phyloP scores from a whole-genome alignment of 768 basidiomycete species.

The Termitomyces sp. region DNA sequence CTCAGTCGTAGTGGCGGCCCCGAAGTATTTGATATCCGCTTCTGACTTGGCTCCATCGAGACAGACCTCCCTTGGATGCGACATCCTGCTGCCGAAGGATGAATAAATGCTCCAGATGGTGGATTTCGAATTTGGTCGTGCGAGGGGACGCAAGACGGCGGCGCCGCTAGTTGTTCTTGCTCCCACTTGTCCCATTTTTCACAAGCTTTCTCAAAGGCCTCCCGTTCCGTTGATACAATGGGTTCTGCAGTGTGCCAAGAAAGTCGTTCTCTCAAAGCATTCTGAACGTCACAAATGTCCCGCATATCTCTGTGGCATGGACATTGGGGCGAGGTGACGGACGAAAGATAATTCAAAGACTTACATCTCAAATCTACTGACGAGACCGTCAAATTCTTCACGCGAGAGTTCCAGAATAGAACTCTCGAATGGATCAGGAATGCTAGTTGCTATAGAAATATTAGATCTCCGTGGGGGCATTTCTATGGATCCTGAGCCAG shows the following conservation, averaged over 20 bases:
- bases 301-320: constrained; percentile 55
- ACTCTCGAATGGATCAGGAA: constrained; percentile 22
- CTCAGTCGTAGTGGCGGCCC: constrained; percentile 33
- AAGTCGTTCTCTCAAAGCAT: constrained; percentile 41
- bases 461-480: constrained; percentile 6
- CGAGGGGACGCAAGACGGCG: background rate
- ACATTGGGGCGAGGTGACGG: background rate
- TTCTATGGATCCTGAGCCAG: constrained; percentile 11
- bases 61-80: background rate
- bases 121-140: background rate
- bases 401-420: constrained; percentile 46
- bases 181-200: constrained; percentile 50
- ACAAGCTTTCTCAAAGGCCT: constrained; percentile 52
- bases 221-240: constrained; percentile 41
- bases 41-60: constrained; percentile 3
- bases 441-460: constrained; percentile 6
- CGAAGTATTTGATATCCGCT: constrained; percentile 7
- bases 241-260: constrained; percentile 38
- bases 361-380: constrained; percentile 57
- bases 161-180: constrained; percentile 19
- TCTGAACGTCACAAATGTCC: constrained; percentile 44
- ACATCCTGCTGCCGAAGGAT: background rate
- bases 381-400: constrained; percentile 54
- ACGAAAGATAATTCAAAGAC: constrained; percentile 16
- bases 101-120: constrained; percentile 1